Conservation (phyloP, 805 yeast genomes). For the Saturnispora bothae region DNA sequence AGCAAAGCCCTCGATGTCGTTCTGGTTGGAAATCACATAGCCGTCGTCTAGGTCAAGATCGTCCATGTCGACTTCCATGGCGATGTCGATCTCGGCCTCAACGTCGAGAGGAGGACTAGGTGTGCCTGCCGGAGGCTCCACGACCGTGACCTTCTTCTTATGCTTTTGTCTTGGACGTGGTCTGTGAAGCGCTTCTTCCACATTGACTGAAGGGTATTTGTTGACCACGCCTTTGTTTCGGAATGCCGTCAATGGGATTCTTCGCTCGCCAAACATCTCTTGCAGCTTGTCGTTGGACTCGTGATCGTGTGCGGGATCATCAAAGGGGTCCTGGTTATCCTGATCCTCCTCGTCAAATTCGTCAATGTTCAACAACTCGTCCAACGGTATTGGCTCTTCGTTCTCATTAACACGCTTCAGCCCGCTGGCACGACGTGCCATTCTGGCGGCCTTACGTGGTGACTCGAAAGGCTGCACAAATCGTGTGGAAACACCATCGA, state of each 20-base stretch:
- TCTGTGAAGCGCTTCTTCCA: conserved; percentile 6
- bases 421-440: conserved; percentile 21
- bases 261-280: conserved; percentile 27
- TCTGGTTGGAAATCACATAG: conserved; percentile 5
- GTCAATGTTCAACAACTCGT: conserved; percentile 79
- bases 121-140: background rate
- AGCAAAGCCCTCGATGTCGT: conserved; percentile 7
- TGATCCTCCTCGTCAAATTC: conserved; percentile 54
- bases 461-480: conserved; percentile 45
- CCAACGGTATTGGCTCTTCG: conserved; percentile 34
- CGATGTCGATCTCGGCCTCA: background rate
- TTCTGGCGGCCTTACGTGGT: conserved; percentile 11
- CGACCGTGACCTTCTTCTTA: conserved; percentile 1
- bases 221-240: conserved; percentile 57
- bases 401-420: conserved; percentile 2
- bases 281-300: conserved; percentile 7
- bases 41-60: conserved; percentile 4
- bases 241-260: conserved; percentile 82
- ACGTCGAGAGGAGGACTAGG: background rate
- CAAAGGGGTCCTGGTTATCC: conserved; percentile 11
- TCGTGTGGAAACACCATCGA: conserved; percentile 88
- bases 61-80: background rate
- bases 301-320: conserved; percentile 10
- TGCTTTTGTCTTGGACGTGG: background rate
- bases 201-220: conserved; percentile 6